These are phyloP conservation scores for Saturnispora dispora DNA, from an alignment of 805 yeast species.

Conservation along the genomic window DNA sequence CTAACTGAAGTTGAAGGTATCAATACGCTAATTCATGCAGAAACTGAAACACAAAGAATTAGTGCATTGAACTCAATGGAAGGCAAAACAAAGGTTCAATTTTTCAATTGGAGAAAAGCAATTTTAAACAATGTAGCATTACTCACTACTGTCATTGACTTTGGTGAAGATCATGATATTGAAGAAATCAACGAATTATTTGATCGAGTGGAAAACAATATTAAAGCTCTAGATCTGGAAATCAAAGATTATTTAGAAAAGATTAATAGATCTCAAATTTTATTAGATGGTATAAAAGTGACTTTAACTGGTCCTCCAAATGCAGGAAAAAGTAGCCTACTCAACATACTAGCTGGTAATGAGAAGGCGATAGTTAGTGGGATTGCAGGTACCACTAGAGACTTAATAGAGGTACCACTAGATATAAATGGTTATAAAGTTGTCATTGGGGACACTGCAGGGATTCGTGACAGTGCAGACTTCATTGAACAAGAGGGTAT, in stretches of 20 bases:
- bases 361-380: constrained; percentile 88
- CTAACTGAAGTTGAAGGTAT: constrained; percentile 88
- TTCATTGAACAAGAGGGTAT: constrained; percentile 65
- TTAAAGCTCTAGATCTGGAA: constrained; percentile 35
- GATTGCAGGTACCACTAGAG: constrained; percentile 92
- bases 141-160: constrained; percentile 83
- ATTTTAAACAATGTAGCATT: constrained; percentile 62
- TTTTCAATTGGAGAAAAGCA: constrained; percentile 55
- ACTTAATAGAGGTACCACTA: constrained; percentile 69
- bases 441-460: constrained; percentile 87
- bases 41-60: constrained; percentile 78
- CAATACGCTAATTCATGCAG: constrained; percentile 82
- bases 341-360: constrained; percentile 65
- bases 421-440: constrained; percentile 81
- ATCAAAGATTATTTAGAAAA: constrained; percentile 36
- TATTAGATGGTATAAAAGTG: constrained; percentile 64
- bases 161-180: constrained; percentile 87
- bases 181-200: constrained; percentile 53
- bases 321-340: constrained; percentile 87
- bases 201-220: constrained; percentile 36
- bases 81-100: constrained; percentile 52
- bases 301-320: constrained; percentile 86
- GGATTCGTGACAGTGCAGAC: constrained; percentile 46
- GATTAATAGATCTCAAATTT: constrained; percentile 49
- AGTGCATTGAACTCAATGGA: constrained; percentile 66